Conservation (phyloP, 2,329 filamentous ascomycete species). For the Colletotrichum lini region DNA sequence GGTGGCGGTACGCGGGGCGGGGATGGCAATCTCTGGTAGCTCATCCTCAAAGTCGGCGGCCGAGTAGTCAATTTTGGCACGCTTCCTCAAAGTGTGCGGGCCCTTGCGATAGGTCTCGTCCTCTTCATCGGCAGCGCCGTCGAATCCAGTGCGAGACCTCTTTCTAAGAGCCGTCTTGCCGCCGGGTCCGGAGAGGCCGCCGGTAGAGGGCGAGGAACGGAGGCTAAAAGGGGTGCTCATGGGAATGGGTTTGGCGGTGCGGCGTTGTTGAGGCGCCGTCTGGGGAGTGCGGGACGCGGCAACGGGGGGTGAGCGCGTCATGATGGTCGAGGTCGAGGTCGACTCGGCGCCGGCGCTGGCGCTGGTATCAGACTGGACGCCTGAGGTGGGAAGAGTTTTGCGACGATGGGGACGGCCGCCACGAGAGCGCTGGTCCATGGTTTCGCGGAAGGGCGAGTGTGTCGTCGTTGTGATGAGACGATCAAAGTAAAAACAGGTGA, state of each 20-base stretch:
- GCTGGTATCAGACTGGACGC: slow-evolving; percentile 39
- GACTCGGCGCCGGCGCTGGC: slow-evolving; percentile 31
- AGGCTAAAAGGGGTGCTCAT: slow-evolving; percentile 36
- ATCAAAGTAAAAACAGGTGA: background rate
- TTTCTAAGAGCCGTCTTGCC: slow-evolving; percentile 37
- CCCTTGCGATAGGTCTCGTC: slow-evolving; percentile 68
- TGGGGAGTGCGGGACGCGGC: slow-evolving; percentile 39
- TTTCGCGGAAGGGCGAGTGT: background rate
- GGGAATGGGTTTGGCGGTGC: slow-evolving; percentile 28
- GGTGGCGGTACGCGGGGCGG: slow-evolving; percentile 46
- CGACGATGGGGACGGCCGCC: slow-evolving; percentile 33
- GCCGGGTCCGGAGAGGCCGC: slow-evolving; percentile 1
- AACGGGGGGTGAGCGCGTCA: slow-evolving; percentile 39
- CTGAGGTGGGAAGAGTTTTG: slow-evolving; percentile 36
- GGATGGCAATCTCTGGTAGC: slow-evolving; percentile 43
- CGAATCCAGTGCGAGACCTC: slow-evolving; percentile 37
- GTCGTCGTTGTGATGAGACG: background rate
- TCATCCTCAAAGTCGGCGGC: slow-evolving; percentile 68
- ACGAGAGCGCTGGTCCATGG: slow-evolving; percentile 37
- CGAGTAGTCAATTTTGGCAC: slow-evolving; percentile 71
- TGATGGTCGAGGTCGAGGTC: slow-evolving; percentile 34
- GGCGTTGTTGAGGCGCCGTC: slow-evolving; percentile 41
- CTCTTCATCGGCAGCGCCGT: slow-evolving; percentile 56
- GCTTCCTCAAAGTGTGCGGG: slow-evolving; percentile 71
- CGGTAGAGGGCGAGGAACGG: slow-evolving; percentile 31